These are phyloP conservation scores for Brassica rapa DNA, from an alignment of 345 rosid species.

Conservation along the genomic window DNA sequence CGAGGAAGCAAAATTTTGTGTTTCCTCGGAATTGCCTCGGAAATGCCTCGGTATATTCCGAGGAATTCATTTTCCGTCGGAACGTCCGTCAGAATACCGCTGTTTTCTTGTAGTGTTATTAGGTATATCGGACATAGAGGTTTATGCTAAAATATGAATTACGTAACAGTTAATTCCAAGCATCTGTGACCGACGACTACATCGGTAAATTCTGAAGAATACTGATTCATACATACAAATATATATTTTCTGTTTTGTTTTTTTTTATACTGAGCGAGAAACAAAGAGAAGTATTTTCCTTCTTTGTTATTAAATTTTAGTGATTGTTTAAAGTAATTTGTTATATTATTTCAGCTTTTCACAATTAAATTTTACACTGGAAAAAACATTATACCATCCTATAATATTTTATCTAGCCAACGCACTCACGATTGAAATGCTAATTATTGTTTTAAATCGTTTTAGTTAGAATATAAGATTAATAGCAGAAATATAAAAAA, in stretches of 20 bases:
- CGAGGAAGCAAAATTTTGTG: no score
- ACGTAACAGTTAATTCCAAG: slow-evolving; percentile 4
- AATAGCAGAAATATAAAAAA: not conserved
- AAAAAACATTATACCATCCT: not conserved
- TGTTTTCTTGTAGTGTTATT: no score
- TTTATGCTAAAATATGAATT: not conserved
- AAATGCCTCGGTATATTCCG: no score
- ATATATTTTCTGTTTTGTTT: not conserved
- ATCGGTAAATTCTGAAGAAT: not conserved
- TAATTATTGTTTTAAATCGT: not conserved
- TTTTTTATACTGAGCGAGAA: not conserved
- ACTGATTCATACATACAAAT: not conserved
- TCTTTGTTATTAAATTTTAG: not conserved
- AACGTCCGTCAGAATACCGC: no score
- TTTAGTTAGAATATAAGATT: not conserved
- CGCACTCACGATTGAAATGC: not conserved
- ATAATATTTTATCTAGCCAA: not conserved
- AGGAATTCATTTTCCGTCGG: no score
- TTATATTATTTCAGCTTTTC: not conserved
- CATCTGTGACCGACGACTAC: not conserved
- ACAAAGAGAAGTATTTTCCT: not conserved
- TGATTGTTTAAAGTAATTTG: not conserved
- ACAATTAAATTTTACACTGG: not conserved
- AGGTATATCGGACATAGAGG: not conserved
- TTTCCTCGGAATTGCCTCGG: no score